A percentile compares a stretch with the other conserved stretches of the same genome.
phyloP scores from a whole-genome alignment of 2,329 filamentous ascomycete genomes.

The Colletotrichum cereale region DNA sequence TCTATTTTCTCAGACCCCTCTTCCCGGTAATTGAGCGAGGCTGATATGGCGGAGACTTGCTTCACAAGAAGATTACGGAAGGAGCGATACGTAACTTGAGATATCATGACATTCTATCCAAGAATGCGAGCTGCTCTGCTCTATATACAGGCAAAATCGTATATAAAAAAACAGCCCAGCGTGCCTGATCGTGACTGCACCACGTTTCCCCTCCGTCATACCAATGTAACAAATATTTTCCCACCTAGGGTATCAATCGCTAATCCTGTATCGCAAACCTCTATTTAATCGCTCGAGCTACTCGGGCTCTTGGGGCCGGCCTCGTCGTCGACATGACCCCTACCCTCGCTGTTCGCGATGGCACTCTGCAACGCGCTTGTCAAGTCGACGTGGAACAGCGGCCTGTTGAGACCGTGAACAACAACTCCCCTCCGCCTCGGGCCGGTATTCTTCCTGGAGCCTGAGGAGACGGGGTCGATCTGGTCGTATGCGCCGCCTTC shows the following conservation, averaged over 20 bases:
- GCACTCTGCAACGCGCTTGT: constrained; percentile 91
- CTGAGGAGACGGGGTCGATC: constrained; percentile 45
- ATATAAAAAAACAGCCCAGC: constrained; percentile 3
- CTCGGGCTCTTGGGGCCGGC: constrained; percentile 26
- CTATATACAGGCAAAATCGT: not conserved
- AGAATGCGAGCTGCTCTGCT: not conserved
- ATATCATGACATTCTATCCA: not conserved
- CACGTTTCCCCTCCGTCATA: constrained; percentile 1
- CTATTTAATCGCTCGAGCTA: constrained; percentile 23
- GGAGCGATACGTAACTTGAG: not conserved
- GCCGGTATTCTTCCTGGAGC: constrained; percentile 45
- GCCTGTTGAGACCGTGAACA: constrained; percentile 88
- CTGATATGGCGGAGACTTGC: not conserved
- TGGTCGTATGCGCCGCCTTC: constrained; percentile 48
- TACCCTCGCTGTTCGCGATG: constrained; percentile 79
- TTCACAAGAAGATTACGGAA: not conserved
- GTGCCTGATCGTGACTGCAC: constrained; percentile 16
- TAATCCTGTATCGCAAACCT: constrained; percentile 21
- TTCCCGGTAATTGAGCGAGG: not conserved
- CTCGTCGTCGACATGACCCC: constrained; percentile 50
- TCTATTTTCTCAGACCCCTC: not conserved
- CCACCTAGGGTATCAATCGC: constrained; percentile 39
- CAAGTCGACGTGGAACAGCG: constrained; percentile 94
- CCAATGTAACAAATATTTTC: constrained; percentile 21
- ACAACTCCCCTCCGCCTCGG: constrained; percentile 68